Base-by-base conservation (phyloP, 768 basidiomycete genomes). In the Termitomyces bulborhizus region DNA sequence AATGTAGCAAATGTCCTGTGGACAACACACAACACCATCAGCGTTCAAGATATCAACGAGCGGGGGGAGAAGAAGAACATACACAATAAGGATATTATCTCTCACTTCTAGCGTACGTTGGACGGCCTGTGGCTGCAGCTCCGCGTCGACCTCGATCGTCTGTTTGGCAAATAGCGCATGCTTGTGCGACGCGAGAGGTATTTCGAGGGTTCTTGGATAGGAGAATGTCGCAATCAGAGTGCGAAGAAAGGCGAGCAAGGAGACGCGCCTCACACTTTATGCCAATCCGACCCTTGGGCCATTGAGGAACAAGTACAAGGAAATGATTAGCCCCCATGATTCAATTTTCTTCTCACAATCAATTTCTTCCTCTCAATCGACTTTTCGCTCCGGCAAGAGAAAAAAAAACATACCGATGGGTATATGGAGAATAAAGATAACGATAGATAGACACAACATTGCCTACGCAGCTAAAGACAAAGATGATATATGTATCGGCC, bases 141-240 rank as follows among this genome's bases (percentile, higher is more conserved):
- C 93, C 18, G 76, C 72, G 69, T 97, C 93, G 32, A 97, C 93
- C 57, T 89, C 85, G 65, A 97, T 89, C 57, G 82, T 86, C 68
- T 85, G 83, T 66, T 85, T 88, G 26, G 89, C 93, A 61, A 93
- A 90, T 46, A 69, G 64, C 8, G 94, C 94, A 64, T 97, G 92
- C 58, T 84, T 76, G 24, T 74, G 66, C 21, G 81, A 85, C 21
- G 80, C 76, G 60, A 96, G 93, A 8, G 93, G 94, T 42, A 95
- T 84, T 46, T 83, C 80, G 55, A 94, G 71, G 4, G 81, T 84
- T 46, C 89, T 74, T 55, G 0, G 4, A 15, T 42, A 15, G 29
- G 13, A 36, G 3, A 31, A 9, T 52, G 43, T 29, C 44, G 16
- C 56, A 21, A 58, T 60, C 55, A 54, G 40, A 34, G 45, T 12